These are phyloP conservation scores for Durotheca rogersii DNA, from an alignment of 495 filamentous ascomycete species.

Conservation along the genomic window DNA sequence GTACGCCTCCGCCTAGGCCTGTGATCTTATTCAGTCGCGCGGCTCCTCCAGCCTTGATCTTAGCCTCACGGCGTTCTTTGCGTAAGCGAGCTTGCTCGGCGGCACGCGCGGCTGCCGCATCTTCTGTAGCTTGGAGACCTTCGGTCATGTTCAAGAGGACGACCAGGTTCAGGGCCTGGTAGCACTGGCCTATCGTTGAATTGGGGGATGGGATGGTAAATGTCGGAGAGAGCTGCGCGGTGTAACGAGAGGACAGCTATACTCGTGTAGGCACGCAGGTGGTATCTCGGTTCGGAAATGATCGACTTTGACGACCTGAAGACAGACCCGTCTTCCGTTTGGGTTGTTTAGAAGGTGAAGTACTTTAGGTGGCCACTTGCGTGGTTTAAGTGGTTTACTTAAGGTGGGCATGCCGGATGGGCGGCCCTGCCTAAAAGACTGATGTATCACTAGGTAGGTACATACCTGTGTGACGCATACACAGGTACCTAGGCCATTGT, in stretches of 20 bases:
- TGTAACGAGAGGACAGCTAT: not conserved
- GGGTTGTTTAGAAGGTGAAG: too few species aligned
- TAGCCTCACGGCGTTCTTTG: slow-evolving; percentile 86
- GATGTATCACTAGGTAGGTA: too few species aligned
- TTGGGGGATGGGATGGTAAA: not conserved
- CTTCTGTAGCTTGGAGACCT: slow-evolving; percentile 32
- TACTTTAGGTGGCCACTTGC: too few species aligned
- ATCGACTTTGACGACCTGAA: too few species aligned
- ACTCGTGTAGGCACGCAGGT: too few species aligned
- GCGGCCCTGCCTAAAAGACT: too few species aligned
- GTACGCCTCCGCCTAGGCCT: slow-evolving; percentile 67
- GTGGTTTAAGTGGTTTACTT: too few species aligned
- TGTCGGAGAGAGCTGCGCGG: not conserved
- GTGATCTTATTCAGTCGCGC: slow-evolving; percentile 84
- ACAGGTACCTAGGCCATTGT: too few species aligned
- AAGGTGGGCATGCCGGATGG: too few species aligned
- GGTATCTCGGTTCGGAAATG: too few species aligned
- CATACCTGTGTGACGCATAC: too few species aligned
- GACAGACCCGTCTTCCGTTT: too few species aligned
- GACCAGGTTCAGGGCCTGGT: not conserved
- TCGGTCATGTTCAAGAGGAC: slow-evolving; percentile 27
- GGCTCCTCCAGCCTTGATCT: slow-evolving; percentile 79
- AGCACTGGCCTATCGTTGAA: slow-evolving; percentile 5
- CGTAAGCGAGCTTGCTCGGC: slow-evolving; percentile 78
- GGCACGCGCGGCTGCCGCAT: slow-evolving; percentile 60